Base-by-base conservation (phyloP, 352 stramenopile genomes). In the Elongisporangium prolatum region DNA sequence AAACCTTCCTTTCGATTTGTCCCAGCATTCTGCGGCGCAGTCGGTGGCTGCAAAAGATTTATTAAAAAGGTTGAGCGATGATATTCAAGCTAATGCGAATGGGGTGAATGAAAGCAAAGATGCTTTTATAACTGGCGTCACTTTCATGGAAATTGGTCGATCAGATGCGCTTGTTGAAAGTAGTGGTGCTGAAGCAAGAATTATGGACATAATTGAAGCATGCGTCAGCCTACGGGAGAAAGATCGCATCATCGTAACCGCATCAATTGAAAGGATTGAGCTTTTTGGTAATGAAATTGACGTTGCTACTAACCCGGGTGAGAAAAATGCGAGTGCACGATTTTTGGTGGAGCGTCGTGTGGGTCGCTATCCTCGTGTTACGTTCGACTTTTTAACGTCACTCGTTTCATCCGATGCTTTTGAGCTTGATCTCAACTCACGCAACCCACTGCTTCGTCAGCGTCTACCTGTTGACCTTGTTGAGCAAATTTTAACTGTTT, bases 11-110 rank as follows among this genome's bases (percentile, higher is more conserved):
- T 99, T 99, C 65, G 86, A 98, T 56, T 65, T 99, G 24, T 90
- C 80, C 0, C 66, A 75, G 13, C 95, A 98, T 37, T 92, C 79
- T 54, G 90, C 68, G 47, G 92, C 87, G 16, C 88, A 97, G 64
- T 98, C 93, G 18, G 90, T 96, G 48, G 97, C 96, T 52, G 97
- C 95, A 7, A 93, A 97, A 68, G 93, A 97, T 62, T 88, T 98
- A 40, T 85, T 98, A 20, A 88, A 95, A 57, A 80, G 97, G 21
- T 84, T 99, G 4, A 67, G 66, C 4, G 88, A 97, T 38, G 97
- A 99, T 63, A 94, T 98, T 50, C 75, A 82, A n/a, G 86, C 84
- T 9, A 90, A 95, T 50, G 85, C 87, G 8, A 66, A 84, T 48
- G 71, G 65, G 7, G 80, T 89, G 40, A 93, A 93, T 21, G 69